Percentiles rank a stretch among this genome's conserved stretches.
Evolutionary conservation across 148 eudicot genomes (phyloP).

Genomic region (Camellia granthamiana): DNA sequence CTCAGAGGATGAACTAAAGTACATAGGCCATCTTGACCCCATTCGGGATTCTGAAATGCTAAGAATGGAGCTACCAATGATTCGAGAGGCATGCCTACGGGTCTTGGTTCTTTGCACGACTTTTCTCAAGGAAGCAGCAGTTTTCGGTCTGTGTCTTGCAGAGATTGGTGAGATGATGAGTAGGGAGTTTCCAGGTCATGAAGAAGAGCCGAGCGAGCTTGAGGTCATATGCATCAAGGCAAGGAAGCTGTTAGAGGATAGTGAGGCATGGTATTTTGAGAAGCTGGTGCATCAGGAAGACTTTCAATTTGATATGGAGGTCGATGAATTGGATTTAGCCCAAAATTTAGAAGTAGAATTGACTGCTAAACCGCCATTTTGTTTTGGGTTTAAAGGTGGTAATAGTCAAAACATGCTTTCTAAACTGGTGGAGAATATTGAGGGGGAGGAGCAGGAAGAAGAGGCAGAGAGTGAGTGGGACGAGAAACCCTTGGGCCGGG

Average conservation of each 20-base stretch:
- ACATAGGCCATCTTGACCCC: constrained; percentile 32
- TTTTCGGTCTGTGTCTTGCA: constrained; percentile 37
- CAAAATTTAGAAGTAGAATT: constrained; percentile 13
- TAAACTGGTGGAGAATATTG: constrained; percentile 18
- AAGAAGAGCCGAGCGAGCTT: constrained; percentile 40
- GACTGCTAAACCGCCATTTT: constrained; percentile 1
- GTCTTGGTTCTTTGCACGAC: constrained; percentile 31
- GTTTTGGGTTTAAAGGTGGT: not conserved
- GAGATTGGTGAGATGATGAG: constrained; percentile 52
- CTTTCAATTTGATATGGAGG: constrained; percentile 33
- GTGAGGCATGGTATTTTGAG: not conserved
- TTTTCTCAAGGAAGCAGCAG: constrained; percentile 39
- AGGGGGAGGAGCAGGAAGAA: constrained; percentile 20
- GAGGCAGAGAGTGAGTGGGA: constrained; percentile 7
- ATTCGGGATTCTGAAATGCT: constrained; percentile 35
- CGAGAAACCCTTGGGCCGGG: not conserved
- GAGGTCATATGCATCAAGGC: constrained; percentile 41
- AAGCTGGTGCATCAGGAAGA: constrained; percentile 19
- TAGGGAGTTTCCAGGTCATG: constrained; percentile 27
- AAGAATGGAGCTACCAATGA: constrained; percentile 38
- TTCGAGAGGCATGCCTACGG: constrained; percentile 42
- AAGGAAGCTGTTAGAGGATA: constrained; percentile 17
- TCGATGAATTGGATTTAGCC: constrained; percentile 19
- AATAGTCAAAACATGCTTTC: constrained; percentile 22
- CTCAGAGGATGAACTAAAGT: constrained; percentile 40